Conservation (phyloP, 2,329 filamentous ascomycete genomes). For the Alternaria sp. region DNA sequence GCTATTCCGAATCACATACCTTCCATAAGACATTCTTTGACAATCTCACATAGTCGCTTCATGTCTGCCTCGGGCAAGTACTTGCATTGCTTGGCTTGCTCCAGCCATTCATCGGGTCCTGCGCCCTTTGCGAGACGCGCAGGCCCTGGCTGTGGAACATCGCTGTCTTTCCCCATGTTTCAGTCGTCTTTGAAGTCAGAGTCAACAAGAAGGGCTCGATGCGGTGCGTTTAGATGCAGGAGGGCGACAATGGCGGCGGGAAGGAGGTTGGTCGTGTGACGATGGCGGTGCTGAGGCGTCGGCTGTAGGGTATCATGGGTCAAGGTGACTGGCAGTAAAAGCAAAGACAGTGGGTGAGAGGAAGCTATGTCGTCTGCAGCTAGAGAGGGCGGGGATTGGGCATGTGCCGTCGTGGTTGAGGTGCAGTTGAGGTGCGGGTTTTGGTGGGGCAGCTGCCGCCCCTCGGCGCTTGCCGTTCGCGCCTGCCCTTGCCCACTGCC, state of each 20-base stretch:
- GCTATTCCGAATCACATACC: slow-evolving; percentile 61
- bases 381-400: background rate
- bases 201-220: background rate
- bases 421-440: slow-evolving; percentile 15
- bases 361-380: slow-evolving; percentile 1
- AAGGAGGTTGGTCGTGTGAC: slow-evolving; percentile 39
- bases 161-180: slow-evolving; percentile 60
- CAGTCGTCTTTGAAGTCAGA: background rate
- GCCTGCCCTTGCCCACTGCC: slow-evolving; percentile 4
- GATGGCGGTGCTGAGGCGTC: slow-evolving; percentile 38
- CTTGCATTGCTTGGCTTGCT: slow-evolving; percentile 95
- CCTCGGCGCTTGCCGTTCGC: slow-evolving; percentile 31
- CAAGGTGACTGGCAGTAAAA: slow-evolving; percentile 12
- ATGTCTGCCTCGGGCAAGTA: slow-evolving; percentile 95
- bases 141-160: slow-evolving; percentile 88
- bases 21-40: slow-evolving; percentile 99
- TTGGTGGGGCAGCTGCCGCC: slow-evolving; percentile 15
- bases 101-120: slow-evolving; percentile 93
- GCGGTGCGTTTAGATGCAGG: background rate
- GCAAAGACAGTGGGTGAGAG: slow-evolving; percentile 4
- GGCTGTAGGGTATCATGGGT: slow-evolving; percentile 30
- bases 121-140: slow-evolving; percentile 84
- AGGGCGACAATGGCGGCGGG: slow-evolving; percentile 18
- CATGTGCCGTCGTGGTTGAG: slow-evolving; percentile 6
- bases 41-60: slow-evolving; percentile 98